Percentiles rank a stretch among this genome's conserved stretches.
phyloP scores from a whole-genome alignment of 768 basidiomycete genomes.

The Xerocomellus chrysenteron region DNA sequence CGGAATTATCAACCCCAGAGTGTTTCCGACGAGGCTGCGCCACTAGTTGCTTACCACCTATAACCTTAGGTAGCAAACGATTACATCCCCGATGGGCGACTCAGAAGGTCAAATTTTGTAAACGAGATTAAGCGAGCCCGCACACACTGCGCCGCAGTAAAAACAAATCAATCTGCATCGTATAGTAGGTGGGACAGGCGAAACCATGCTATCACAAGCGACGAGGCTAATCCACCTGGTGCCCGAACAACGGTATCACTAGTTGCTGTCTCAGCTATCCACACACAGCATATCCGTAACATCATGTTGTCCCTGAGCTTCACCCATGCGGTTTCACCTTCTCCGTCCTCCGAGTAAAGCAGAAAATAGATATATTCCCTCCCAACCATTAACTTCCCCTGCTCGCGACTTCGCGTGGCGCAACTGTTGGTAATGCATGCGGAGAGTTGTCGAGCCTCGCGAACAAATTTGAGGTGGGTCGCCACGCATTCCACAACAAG shows the following conservation, averaged over 20 bases:
- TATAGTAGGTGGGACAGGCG: not conserved
- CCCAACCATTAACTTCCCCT: constrained; percentile 1
- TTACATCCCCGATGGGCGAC: too few relatives aligned
- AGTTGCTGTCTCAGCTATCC: not conserved
- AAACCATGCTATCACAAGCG: not conserved
- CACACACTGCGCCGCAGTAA: too few relatives aligned
- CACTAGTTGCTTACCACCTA: too few relatives aligned
- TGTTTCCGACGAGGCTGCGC: too few relatives aligned
- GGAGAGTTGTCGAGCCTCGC: not conserved
- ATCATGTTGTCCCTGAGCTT: constrained; percentile 6
- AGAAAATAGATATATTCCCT: constrained; percentile 6
- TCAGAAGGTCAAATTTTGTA: too few relatives aligned
- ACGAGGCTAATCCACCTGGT: not conserved
- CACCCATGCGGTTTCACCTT: not conserved
- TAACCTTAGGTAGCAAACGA: too few relatives aligned
- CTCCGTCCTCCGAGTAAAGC: not conserved
- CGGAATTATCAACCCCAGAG: too few relatives aligned
- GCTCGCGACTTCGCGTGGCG: not conserved
- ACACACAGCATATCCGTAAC: not conserved
- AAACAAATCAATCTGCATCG: too few relatives aligned
- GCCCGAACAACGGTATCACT: not conserved
- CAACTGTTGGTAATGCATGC: constrained; percentile 2
- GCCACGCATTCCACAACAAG: constrained; percentile 6
- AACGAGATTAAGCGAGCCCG: too few relatives aligned
- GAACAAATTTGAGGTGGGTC: not conserved